These are phyloP conservation scores for Diplogelasinospora grovesii DNA, from an alignment of 495 filamentous ascomycete species.

Conservation along the genomic window DNA sequence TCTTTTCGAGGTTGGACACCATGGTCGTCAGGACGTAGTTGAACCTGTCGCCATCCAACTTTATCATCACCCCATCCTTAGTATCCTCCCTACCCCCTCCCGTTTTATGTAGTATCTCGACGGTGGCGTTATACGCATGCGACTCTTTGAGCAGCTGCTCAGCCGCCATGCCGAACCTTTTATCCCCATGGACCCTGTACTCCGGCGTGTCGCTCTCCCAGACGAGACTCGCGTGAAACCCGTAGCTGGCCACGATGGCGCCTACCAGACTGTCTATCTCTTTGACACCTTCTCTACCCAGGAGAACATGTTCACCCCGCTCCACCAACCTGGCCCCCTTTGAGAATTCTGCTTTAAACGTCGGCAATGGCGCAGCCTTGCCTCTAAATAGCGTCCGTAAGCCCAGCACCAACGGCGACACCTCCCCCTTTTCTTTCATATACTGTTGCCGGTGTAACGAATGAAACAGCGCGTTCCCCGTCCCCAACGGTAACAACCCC, in stretches of 20 bases:
- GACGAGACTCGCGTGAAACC: constrained; percentile 78
- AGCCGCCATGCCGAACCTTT: constrained; percentile 79
- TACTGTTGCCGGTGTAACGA: constrained; percentile 44
- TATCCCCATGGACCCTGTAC: constrained; percentile 64
- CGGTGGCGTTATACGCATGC: constrained; percentile 61
- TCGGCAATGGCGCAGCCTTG: constrained; percentile 37
- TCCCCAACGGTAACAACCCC: constrained; percentile 68
- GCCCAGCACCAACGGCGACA: constrained; percentile 35
- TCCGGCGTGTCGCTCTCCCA: constrained; percentile 77
- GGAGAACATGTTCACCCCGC: background rate
- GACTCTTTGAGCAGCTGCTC: constrained; percentile 58
- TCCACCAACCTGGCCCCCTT: too few relatives aligned
- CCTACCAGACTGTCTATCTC: constrained; percentile 52
- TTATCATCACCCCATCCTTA: too few relatives aligned
- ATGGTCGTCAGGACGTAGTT: constrained; percentile 70
- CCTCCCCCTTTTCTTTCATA: background rate
- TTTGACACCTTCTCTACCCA: background rate
- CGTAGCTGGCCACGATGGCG: constrained; percentile 83
- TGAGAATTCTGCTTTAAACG: too few relatives aligned
- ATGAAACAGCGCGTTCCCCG: constrained; percentile 81
- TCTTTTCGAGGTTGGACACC: constrained; percentile 72
- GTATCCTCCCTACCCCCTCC: too few relatives aligned
- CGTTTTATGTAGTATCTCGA: constrained; percentile 29
- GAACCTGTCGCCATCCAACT: constrained; percentile 44
- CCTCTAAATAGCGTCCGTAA: constrained; percentile 56